phyloP scores from a whole-genome alignment of 176 grass and related monocot genomes.

The Musa itinerans region DNA sequence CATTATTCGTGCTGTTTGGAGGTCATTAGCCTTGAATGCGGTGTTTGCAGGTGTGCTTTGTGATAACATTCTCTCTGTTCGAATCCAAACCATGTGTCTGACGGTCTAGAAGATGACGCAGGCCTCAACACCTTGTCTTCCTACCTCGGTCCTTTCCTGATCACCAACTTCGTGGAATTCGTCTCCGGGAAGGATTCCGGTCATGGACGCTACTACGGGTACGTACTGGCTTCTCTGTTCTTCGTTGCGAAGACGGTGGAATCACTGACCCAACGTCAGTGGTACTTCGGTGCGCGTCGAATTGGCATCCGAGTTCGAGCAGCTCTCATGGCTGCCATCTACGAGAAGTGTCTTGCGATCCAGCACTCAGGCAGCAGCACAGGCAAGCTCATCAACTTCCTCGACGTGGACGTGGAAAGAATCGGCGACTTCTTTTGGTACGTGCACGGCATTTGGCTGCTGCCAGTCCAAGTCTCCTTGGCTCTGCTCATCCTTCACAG shows the following conservation, averaged over 20 bases:
- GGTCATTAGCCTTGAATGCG: slow-evolving; percentile 60
- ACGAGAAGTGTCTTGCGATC: slow-evolving; percentile 48
- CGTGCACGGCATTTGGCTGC: slow-evolving; percentile 79
- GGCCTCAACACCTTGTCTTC: slow-evolving; percentile 70
- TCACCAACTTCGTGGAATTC: slow-evolving; percentile 75
- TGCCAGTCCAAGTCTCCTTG: slow-evolving; percentile 63
- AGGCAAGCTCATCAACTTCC: slow-evolving; percentile 62
- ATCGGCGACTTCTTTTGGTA: slow-evolving; percentile 83
- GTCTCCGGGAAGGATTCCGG: slow-evolving; percentile 37
- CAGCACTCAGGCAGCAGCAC: slow-evolving; percentile 50
- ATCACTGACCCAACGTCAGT: slow-evolving; percentile 77
- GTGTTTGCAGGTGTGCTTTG: slow-evolving; percentile 45
- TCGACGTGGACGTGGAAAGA: slow-evolving; percentile 75
- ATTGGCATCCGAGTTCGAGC: slow-evolving; percentile 62
- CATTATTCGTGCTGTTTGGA: slow-evolving; percentile 54
- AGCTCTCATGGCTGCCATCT: slow-evolving; percentile 64
- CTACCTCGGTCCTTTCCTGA: slow-evolving; percentile 68
- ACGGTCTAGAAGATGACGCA: slow-evolving; percentile 10
- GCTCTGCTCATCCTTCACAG: slow-evolving; percentile 53
- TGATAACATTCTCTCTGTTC: neutral
- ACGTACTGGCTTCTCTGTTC: slow-evolving; percentile 55
- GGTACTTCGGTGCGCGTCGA: slow-evolving; percentile 70
- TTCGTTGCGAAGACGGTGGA: slow-evolving; percentile 74
- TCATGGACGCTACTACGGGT: slow-evolving; percentile 34
- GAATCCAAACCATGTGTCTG: neutral